Percentiles rank a stretch among this genome's conserved stretches.
These are phyloP conservation scores for Apiotrichum sp. DNA, from an alignment of 1,284 basidiomycete species.

Conservation along the genomic window DNA sequence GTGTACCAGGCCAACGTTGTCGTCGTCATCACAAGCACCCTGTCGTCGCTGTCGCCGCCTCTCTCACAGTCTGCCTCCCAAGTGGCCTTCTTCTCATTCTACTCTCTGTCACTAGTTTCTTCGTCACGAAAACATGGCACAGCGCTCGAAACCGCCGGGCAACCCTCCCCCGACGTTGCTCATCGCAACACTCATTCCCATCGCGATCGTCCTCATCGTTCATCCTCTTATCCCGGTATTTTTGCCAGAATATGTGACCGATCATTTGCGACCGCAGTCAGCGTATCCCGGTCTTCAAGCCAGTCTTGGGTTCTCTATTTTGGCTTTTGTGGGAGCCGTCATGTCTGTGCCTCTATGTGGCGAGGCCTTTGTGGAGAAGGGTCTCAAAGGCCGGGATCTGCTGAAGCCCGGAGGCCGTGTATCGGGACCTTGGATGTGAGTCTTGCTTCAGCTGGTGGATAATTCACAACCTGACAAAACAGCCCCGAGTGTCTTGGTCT, in stretches of 20 bases:
- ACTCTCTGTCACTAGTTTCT: not conserved
- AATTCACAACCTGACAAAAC: constrained; percentile 15
- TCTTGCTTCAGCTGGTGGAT: constrained; percentile 16
- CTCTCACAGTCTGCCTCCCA: too few relatives aligned
- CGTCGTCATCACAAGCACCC: too few relatives aligned
- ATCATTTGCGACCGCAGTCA: constrained; percentile 27
- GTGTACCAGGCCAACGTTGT: too few relatives aligned
- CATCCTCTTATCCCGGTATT: constrained; percentile 38
- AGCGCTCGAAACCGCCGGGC: constrained; percentile 13
- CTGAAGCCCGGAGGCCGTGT: constrained; percentile 59
- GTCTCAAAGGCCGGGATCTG: constrained; percentile 71
- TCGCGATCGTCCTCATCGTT: constrained; percentile 31
- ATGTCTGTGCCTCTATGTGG: constrained; percentile 69
- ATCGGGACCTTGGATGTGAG: constrained; percentile 56
- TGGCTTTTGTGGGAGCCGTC: constrained; percentile 67
- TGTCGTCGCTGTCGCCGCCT: too few relatives aligned
- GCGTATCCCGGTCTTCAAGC: constrained; percentile 49
- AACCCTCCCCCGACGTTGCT: constrained; percentile 31
- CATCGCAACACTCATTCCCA: constrained; percentile 33
- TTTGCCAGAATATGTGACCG: constrained; percentile 21
- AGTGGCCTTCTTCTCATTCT: too few relatives aligned
- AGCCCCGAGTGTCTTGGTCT: constrained; percentile 93
- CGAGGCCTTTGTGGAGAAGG: constrained; percentile 65
- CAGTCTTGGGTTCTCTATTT: constrained; percentile 70
- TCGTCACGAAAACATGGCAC: not conserved